Evolutionary conservation across 176 grass and related monocot genomes (phyloP).

Genomic region (Musa beccarii): DNA sequence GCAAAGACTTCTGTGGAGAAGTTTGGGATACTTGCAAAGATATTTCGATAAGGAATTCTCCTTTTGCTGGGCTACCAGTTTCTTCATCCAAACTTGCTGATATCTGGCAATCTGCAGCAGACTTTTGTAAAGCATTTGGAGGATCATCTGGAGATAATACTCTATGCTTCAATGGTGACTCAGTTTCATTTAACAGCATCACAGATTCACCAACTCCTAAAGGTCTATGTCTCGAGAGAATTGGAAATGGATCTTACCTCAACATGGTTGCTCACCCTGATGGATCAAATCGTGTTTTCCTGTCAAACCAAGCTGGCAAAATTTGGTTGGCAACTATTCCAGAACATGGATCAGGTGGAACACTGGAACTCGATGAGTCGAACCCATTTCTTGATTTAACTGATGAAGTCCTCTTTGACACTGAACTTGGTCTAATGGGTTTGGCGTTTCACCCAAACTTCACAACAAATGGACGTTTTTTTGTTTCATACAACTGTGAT

Average conservation of each 20-base stretch:
- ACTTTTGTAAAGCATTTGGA: slow-evolving; percentile 72
- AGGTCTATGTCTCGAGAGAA: slow-evolving; percentile 82
- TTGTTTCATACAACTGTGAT: slow-evolving; percentile 91
- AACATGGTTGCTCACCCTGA: slow-evolving; percentile 82
- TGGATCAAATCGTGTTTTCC: slow-evolving; percentile 81
- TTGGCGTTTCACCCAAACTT: slow-evolving; percentile 85
- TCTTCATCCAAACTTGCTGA: slow-evolving; percentile 52
- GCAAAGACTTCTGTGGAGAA: slow-evolving; percentile 41
- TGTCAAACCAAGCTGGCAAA: slow-evolving; percentile 75
- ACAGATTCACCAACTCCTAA: slow-evolving; percentile 43
- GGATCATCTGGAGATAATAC: slow-evolving; percentile 38
- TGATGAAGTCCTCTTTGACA: slow-evolving; percentile 69
- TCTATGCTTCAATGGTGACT: slow-evolving; percentile 62
- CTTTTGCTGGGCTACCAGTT: slow-evolving; percentile 45
- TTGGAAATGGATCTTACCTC: slow-evolving; percentile 72
- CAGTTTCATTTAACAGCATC: slow-evolving; percentile 55
- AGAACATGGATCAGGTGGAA: slow-evolving; percentile 58
- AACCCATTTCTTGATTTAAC: slow-evolving; percentile 83
- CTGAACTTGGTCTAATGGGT: slow-evolving; percentile 75
- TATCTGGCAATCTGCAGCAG: slow-evolving; percentile 62
- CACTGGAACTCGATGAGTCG: slow-evolving; percentile 42
- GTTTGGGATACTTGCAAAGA: slow-evolving; percentile 73
- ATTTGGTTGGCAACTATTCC: slow-evolving; percentile 73
- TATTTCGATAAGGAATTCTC: slow-evolving; percentile 59
- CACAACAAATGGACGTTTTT: slow-evolving; percentile 63